These are phyloP conservation scores for Beauveria sp. DNA, from an alignment of 2,329 filamentous ascomycete genomes.

Conservation along the genomic window DNA sequence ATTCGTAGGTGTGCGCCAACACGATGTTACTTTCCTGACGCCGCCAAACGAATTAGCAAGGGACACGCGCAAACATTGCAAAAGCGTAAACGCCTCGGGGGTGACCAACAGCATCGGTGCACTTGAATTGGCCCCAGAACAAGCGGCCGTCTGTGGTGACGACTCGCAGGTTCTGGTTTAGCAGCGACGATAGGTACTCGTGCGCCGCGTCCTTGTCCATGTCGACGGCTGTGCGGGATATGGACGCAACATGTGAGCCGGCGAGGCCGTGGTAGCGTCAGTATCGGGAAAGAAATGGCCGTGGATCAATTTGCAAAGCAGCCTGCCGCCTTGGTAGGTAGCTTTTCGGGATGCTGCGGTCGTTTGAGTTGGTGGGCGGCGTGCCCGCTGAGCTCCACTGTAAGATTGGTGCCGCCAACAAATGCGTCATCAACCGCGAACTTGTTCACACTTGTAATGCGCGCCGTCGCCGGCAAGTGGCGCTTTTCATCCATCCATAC, in stretches of 20 bases:
- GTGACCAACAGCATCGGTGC: slow-evolving; percentile 71
- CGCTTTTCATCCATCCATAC: neutral
- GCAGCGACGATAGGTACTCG: slow-evolving; percentile 53
- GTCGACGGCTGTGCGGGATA: neutral
- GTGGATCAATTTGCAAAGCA: neutral
- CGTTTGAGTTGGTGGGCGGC: neutral
- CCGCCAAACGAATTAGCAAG: slow-evolving; percentile 14
- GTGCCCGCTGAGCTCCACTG: slow-evolving; percentile 1
- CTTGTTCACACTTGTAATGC: neutral
- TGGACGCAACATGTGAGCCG: neutral
- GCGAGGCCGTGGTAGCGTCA: neutral
- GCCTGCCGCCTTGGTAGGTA: neutral
- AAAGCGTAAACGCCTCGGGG: neutral
- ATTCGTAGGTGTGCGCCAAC: slow-evolving; percentile 79
- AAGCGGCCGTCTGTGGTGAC: slow-evolving; percentile 76
- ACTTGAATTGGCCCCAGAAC: slow-evolving; percentile 88
- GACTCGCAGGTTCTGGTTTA: slow-evolving; percentile 73
- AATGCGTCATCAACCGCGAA: slow-evolving; percentile 13
- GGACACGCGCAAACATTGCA: neutral
- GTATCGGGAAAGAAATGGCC: neutral
- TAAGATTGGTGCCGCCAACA: neutral
- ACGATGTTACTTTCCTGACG: slow-evolving; percentile 79
- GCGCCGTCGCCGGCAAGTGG: neutral
- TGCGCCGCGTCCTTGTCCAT: slow-evolving; percentile 47
- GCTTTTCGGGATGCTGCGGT: neutral